Percentiles rank a stretch among this genome's conserved stretches.
Conservation (phyloP, 805 yeast species). For the Wickerhamiella siamensis region DNA sequence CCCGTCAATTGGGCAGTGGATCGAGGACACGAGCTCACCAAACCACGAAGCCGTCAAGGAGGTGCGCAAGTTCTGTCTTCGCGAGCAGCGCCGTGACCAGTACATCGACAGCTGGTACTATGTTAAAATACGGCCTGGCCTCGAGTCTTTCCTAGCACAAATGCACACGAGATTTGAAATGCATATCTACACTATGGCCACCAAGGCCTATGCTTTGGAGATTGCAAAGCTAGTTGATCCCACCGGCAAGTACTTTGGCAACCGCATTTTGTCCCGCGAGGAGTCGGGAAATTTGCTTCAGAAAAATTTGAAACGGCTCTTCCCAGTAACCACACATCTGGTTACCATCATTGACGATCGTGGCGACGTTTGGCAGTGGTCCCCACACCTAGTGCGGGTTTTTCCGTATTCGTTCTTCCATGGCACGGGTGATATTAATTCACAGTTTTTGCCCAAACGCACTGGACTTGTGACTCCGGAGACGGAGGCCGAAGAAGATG, state of each 20-base stretch:
- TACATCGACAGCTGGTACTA: conserved; percentile 60
- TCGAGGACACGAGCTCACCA: conserved; percentile 69
- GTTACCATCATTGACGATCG: conserved; percentile 93
- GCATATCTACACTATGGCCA: conserved; percentile 97
- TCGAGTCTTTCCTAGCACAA: conserved; percentile 52
- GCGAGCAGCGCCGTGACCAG: conserved; percentile 55
- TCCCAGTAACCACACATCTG: conserved; percentile 94
- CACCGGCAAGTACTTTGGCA: conserved; percentile 71
- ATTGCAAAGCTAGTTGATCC: conserved; percentile 91
- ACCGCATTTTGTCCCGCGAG: conserved; percentile 80
- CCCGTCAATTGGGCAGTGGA: conserved; percentile 96
- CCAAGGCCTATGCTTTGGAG: conserved; percentile 79
- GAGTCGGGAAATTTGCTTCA: conserved; percentile 88
- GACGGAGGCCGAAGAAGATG: conserved; percentile 5
- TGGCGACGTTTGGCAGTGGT: conserved; percentile 99
- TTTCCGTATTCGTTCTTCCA: conserved; percentile 93
- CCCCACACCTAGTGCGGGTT: conserved; percentile 76
- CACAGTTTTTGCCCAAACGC: conserved; percentile 78
- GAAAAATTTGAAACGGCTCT: conserved; percentile 71
- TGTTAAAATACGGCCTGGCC: conserved; percentile 83
- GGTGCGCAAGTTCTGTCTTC: conserved; percentile 60
- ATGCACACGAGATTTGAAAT: conserved; percentile 61
- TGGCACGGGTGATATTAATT: conserved; percentile 94
- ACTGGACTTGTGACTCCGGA: conserved; percentile 22
- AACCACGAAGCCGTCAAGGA: conserved; percentile 75